phyloP scores from a whole-genome alignment of 1,284 basidiomycete genomes.

The Cutaneotrichosporon sp. region DNA sequence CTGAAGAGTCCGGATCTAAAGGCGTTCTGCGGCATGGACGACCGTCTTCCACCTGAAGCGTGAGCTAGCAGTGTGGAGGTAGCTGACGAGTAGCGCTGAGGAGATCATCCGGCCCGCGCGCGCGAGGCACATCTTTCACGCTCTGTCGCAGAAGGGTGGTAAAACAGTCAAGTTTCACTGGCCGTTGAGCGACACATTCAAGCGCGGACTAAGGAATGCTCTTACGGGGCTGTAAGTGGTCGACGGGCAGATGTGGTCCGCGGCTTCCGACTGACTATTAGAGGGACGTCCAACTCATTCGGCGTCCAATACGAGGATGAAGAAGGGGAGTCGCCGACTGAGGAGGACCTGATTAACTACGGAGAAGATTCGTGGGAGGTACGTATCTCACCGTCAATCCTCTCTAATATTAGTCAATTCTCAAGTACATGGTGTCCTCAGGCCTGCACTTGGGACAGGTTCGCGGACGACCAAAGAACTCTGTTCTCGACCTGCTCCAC shows the following conservation, averaged over 20 bases:
- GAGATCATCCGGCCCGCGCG: constrained; percentile 62
- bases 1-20: constrained; percentile 67
- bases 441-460: constrained; percentile 53
- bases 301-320: constrained; percentile 68
- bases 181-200: constrained; percentile 68
- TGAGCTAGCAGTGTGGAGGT: constrained; percentile 12
- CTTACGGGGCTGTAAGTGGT: constrained; percentile 76
- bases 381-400: constrained; percentile 26
- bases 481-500: constrained; percentile 74
- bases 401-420: constrained; percentile 65
- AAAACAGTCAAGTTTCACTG: constrained; percentile 51
- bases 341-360: constrained; percentile 72
- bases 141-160: constrained; percentile 36
- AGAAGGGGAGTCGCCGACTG: constrained; percentile 42
- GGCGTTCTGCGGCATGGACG: constrained; percentile 70
- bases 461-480: constrained; percentile 59
- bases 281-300: constrained; percentile 85
- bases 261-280: constrained; percentile 40
- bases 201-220: constrained; percentile 74
- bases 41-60: constrained; percentile 22
- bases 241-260: background rate
- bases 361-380: constrained; percentile 95
- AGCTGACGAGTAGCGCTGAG: constrained; percentile 57
- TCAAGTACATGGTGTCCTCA: constrained; percentile 98
- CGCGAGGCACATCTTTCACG: constrained; percentile 67